A percentile compares a stretch with the other conserved stretches of the same genome.
Conservation (phyloP, 768 basidiomycete genomes). For the Kwoniella sp. region DNA sequence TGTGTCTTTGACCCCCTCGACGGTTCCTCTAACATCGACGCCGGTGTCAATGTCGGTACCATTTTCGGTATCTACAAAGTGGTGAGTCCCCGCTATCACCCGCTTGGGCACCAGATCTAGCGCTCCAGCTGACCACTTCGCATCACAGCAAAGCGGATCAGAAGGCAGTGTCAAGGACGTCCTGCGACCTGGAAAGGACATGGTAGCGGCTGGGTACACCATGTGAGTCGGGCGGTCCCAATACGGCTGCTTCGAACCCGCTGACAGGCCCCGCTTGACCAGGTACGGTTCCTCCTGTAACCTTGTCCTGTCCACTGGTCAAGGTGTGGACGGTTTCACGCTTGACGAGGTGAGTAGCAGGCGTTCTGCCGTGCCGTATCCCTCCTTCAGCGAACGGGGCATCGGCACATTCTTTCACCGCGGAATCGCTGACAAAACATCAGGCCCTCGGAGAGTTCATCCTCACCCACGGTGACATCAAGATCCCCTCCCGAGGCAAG, state of each 20-base stretch:
- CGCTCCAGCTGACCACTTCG: neutral
- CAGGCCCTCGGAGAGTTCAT: constrained; percentile 91
- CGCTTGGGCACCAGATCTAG: neutral
- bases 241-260: too few relatives aligned
- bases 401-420: too few relatives aligned
- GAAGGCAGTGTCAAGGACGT: constrained; percentile 79
- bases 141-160: constrained; percentile 65
- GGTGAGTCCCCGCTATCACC: constrained; percentile 55
- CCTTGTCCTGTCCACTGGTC: constrained; percentile 87
- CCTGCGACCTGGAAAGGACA: constrained; percentile 84
- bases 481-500: constrained; percentile 88
- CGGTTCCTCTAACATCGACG: constrained; percentile 94
- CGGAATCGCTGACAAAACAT: too few relatives aligned
- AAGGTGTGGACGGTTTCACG: constrained; percentile 97
- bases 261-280: neutral
- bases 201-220: constrained; percentile 97
- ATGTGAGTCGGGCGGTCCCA: constrained; percentile 59
- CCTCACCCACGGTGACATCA: constrained; percentile 94
- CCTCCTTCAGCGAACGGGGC: too few relatives aligned
- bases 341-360: constrained; percentile 63
- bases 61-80: constrained; percentile 96
- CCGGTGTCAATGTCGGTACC: constrained; percentile 82
- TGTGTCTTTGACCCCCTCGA: constrained; percentile 98
- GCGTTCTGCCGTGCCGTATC: too few relatives aligned
- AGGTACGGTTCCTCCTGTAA: constrained; percentile 95